Evolutionary conservation across 306 rosid species (phyloP), one percentile per base, ranked within the genome.

Genomic region (Castanospermum australe): DNA sequence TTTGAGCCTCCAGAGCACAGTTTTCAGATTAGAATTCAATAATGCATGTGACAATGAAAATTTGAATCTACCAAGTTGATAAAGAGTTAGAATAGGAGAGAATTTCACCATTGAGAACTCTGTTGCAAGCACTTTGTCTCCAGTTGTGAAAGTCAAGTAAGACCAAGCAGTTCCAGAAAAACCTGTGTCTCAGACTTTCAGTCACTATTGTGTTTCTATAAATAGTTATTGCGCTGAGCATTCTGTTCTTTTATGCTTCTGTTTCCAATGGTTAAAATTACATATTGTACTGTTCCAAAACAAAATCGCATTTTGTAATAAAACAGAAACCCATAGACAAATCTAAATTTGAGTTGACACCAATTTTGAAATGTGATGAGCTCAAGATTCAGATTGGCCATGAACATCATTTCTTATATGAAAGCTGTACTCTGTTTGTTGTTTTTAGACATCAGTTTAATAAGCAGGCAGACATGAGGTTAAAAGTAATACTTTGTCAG

Each of bases 191-290:
- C 63, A 33, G 24, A 60, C 24, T 62, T 68, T 52, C 63, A 33
- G 24, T 67, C 24, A 38, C 69, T 45, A 60, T n/a, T 65, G 79
- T 30, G 12, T 44, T 33, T 69, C 45, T 17, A 24, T 42, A 35
- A 76, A 5, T 69, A 36, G 60, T 80, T 45, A 45, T 62, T 84
- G 48, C 39, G 35, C 59, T 76, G 63, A 71, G 55, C 22, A 66
- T 50, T 66, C 51, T 32, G 44, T 77, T 80, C 21, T 63, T 71
- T 63, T 64, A 45, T 45, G 13, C 65, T 62, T 45, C 73, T 47
- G 18, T 81, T 81, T 51, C 32, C 42, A 66, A 22, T 65, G 67
- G 70, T 81, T 55, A 59, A 59, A 71, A 56, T 67, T 45, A 32
- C 73, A 30, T 20, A 15, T 28, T 57, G 32, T 44, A 20, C 52